Percentiles rank a stretch among this genome's conserved stretches.
These are phyloP conservation scores for Nemania diffusa DNA, from an alignment of 2,329 filamentous ascomycete genomes.

Conservation along the genomic window DNA sequence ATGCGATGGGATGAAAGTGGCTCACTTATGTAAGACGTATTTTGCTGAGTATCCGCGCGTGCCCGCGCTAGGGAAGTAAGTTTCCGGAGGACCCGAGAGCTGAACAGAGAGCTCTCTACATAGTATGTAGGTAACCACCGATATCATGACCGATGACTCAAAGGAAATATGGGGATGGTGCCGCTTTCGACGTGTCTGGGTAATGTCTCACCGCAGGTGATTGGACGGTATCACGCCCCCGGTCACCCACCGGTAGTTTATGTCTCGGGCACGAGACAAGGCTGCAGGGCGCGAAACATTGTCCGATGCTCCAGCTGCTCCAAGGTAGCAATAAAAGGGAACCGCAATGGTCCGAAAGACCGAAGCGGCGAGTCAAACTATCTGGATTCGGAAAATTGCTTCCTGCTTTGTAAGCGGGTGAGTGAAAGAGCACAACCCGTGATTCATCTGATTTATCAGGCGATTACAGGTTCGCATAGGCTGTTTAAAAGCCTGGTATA, in stretches of 20 bases:
- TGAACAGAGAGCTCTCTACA: background rate
- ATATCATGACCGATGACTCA: conserved; percentile 30
- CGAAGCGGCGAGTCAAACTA: conserved; percentile 23
- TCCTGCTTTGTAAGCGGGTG: conserved; percentile 31
- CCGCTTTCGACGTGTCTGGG: background rate
- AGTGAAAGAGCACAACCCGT: conserved; percentile 12
- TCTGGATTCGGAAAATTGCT: conserved; percentile 15
- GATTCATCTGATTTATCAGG: conserved; percentile 32
- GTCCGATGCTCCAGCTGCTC: background rate
- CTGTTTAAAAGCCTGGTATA: background rate
- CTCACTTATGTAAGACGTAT: conserved; percentile 18
- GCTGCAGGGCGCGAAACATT: conserved; percentile 9
- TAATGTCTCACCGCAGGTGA: background rate
- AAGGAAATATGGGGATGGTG: background rate
- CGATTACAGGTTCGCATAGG: conserved; percentile 20
- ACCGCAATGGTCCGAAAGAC: conserved; percentile 16
- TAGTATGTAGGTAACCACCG: no score
- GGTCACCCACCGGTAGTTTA: background rate
- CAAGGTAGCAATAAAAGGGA: background rate
- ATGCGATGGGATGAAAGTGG: conserved; percentile 1
- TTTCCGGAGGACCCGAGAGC: conserved; percentile 22
- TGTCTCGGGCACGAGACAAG: background rate
- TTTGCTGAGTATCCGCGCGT: no score
- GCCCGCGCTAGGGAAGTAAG: no score
- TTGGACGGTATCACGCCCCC: background rate